Evolutionary conservation across 768 basidiomycete genomes (phyloP).

Genomic region (Boletus reticulatus): DNA sequence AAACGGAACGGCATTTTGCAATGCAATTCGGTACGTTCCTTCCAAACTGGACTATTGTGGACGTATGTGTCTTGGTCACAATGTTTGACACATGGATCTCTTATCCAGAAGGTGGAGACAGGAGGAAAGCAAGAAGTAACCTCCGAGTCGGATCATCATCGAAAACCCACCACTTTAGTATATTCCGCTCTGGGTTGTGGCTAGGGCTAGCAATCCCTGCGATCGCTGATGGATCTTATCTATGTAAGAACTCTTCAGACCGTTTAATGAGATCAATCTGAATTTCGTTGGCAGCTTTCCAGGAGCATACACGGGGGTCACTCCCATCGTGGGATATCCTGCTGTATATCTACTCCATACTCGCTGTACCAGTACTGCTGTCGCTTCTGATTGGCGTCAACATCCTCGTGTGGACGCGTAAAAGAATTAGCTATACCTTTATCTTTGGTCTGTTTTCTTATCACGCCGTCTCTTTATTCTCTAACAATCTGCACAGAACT

Average conservation of each 20-base stretch:
- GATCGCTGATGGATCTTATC: constrained; percentile 61
- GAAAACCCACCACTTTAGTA: constrained; percentile 68
- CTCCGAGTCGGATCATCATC: constrained; percentile 53
- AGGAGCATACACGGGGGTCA: constrained; percentile 44
- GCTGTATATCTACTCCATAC: constrained; percentile 73
- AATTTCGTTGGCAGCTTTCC: constrained; percentile 44
- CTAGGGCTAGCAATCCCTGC: constrained; percentile 75
- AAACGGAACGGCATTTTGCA: constrained; percentile 78
- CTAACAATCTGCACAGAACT: constrained; percentile 47
- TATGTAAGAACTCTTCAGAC: constrained; percentile 31
- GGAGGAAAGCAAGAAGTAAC: constrained; percentile 67
- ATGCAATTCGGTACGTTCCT: constrained; percentile 62
- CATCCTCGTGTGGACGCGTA: constrained; percentile 67
- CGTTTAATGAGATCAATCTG: neutral
- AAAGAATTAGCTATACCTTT: constrained; percentile 89
- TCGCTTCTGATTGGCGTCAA: constrained; percentile 78
- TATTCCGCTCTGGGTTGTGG: constrained; percentile 69
- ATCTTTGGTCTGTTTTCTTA: constrained; percentile 62
- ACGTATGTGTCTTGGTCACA: neutral
- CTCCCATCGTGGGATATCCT: constrained; percentile 75
- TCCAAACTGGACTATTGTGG: neutral
- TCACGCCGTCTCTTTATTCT: neutral
- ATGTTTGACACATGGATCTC: neutral
- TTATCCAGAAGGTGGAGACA: constrained; percentile 61
- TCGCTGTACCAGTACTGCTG: constrained; percentile 75